Conservation (phyloP, 306 rosid species). For the Prunus fruticosa region DNA sequence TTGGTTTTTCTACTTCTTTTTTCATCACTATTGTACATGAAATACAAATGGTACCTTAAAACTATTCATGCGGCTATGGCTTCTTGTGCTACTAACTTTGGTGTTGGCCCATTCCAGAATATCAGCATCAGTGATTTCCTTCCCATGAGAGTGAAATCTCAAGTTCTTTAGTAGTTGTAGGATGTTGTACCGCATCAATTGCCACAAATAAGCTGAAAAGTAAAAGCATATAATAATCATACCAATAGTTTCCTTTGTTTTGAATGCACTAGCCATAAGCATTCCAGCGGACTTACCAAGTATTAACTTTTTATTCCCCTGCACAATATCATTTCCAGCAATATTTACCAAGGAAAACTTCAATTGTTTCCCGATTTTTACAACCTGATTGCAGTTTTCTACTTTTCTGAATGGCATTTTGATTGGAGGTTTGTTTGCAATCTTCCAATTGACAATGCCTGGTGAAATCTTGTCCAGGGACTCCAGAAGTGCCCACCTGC, state of each 20-base stretch:
- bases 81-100: conserved; percentile 73
- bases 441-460: conserved; percentile 93
- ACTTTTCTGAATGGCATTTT: conserved; percentile 98
- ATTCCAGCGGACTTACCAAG: conserved; percentile 49
- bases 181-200: conserved; percentile 87
- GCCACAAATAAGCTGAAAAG: conserved; percentile 90
- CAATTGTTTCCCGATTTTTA: conserved; percentile 85
- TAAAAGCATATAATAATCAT: not conserved
- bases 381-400: conserved; percentile 97
- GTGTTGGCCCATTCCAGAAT: conserved; percentile 90
- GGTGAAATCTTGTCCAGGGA: conserved; percentile 87
- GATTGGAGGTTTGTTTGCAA: conserved; percentile 91
- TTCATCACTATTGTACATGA: not conserved
- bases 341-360: conserved; percentile 88
- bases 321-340: conserved; percentile 98
- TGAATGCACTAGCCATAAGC: not conserved
- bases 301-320: conserved; percentile 87
- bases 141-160: conserved; percentile 91
- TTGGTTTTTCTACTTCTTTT: not conserved
- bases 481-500: conserved; percentile 93
- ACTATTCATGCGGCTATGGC: conserved; percentile 73
- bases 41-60: conserved; percentile 57
- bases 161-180: conserved; percentile 88
- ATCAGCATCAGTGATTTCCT: conserved; percentile 85
- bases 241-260: not conserved